Evolutionary conservation across 2,329 filamentous ascomycete genomes (phyloP).

Genomic region (Aspergillus sp.): DNA sequence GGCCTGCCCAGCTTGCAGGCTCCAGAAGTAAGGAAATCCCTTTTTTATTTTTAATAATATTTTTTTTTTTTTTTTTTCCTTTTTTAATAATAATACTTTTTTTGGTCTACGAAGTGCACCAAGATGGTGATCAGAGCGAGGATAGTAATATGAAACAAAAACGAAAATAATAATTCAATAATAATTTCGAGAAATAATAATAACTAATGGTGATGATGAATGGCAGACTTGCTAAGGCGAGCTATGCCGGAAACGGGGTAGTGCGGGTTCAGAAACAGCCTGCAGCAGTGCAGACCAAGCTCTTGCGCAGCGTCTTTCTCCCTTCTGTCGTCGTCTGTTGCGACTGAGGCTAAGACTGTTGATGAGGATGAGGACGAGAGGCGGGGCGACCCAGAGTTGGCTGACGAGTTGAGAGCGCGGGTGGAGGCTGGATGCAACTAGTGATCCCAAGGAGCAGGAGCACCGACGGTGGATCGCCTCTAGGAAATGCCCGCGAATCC

Average conservation of each 20-base stretch:
- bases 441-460: constrained; percentile 25
- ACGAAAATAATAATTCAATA: no score
- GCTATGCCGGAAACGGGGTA: constrained; percentile 12
- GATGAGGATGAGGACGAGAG: constrained; percentile 5
- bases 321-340: no score
- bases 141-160: not conserved
- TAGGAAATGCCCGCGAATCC: constrained; percentile 20
- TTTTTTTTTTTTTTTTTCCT: constrained; percentile 2
- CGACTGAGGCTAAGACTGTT: no score
- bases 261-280: constrained; percentile 13
- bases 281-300: no score
- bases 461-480: constrained; percentile 20
- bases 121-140: not conserved
- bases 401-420: constrained; percentile 13
- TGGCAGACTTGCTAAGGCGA: constrained; percentile 4
- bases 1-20: constrained; percentile 4
- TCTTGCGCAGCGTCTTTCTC: no score
- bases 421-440: constrained; percentile 23
- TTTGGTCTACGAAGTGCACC: not conserved
- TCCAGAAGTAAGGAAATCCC: constrained; percentile 11
- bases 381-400: constrained; percentile 22
- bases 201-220: not conserved
- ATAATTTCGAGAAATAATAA: not conserved
- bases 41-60: not conserved
- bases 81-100: not conserved